phyloP scores from a whole-genome alignment of 148 eudicot genomes.

The Suaeda aralocaspica region DNA sequence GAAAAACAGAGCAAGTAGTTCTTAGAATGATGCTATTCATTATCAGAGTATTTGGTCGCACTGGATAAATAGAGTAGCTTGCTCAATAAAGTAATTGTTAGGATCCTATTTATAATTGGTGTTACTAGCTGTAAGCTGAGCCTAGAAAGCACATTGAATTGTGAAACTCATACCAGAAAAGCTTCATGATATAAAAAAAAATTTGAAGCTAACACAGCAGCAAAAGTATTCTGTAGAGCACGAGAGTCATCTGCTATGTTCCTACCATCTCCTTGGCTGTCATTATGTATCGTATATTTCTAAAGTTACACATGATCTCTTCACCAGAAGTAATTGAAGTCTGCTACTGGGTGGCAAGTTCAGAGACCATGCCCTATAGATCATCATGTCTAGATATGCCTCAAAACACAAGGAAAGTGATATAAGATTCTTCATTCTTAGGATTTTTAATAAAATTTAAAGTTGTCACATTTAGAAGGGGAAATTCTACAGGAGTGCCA shows the following conservation, averaged over 20 bases:
- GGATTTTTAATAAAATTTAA: too few relatives aligned
- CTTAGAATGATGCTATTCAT: too few relatives aligned
- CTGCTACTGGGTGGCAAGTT: slow-evolving; percentile 5
- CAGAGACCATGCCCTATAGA: not conserved
- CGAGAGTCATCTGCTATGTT: not conserved
- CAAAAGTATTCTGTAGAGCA: not conserved
- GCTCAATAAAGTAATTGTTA: too few relatives aligned
- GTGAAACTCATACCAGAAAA: not conserved
- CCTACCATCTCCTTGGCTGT: not conserved
- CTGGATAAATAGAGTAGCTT: too few relatives aligned
- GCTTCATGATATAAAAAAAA: not conserved
- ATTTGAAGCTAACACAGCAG: not conserved
- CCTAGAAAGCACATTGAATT: not conserved
- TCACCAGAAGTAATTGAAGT: not conserved
- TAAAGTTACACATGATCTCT: not conserved
- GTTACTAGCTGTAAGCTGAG: not conserved
- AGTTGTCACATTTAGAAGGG: too few relatives aligned
- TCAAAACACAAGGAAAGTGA: not conserved
- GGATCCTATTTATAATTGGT: not conserved
- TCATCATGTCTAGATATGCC: not conserved
- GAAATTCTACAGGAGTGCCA: too few relatives aligned
- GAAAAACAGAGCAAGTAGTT: too few relatives aligned
- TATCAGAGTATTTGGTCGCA: too few relatives aligned
- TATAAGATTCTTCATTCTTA: not conserved
- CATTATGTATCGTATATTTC: not conserved